Conservation (phyloP, 2,329 filamentous ascomycete genomes). For the Botrytis deweyae region DNA sequence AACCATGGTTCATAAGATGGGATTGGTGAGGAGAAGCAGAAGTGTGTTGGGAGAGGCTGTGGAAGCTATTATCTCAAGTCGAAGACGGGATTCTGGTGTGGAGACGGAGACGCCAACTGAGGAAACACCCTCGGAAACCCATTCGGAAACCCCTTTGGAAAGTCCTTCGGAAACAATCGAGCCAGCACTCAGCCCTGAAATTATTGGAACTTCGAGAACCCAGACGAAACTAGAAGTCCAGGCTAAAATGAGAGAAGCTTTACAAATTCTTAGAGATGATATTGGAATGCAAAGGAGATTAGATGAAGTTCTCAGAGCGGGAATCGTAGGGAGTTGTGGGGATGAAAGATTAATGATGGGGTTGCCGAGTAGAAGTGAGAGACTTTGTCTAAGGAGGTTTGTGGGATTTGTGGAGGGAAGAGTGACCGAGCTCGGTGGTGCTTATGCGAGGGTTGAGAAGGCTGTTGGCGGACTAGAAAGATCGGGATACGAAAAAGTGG, state of each 20-base stretch:
- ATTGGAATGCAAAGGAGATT: slow-evolving; percentile 17
- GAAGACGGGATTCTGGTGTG: slow-evolving; percentile 6
- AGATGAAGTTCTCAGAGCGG: slow-evolving; percentile 17
- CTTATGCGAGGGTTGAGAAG: slow-evolving; percentile 16
- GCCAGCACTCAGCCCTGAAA: not conserved
- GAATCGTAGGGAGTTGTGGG: slow-evolving; percentile 15
- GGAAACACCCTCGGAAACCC: not conserved
- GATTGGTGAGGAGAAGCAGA: slow-evolving; percentile 18
- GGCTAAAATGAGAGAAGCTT: not conserved
- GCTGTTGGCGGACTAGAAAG: slow-evolving; percentile 12
- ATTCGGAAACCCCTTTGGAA: not conserved
- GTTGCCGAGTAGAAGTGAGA: slow-evolving; percentile 14
- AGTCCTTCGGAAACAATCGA: not conserved
- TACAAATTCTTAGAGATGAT: slow-evolving; percentile 12
- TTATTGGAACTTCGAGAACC: not conserved
- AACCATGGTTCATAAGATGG: slow-evolving; percentile 19
- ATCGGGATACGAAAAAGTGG: slow-evolving; percentile 4
- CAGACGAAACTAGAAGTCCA: not conserved
- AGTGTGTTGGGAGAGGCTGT: slow-evolving; percentile 5
- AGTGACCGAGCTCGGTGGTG: slow-evolving; percentile 12
- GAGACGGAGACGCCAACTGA: not conserved
- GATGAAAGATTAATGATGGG: slow-evolving; percentile 21
- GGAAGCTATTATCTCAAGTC: slow-evolving; percentile 12
- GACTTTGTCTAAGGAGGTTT: slow-evolving; percentile 19
- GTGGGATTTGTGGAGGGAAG: slow-evolving; percentile 20